Conservation (phyloP, 2,329 filamentous ascomycete species). For the Neofusicoccum parvum region DNA sequence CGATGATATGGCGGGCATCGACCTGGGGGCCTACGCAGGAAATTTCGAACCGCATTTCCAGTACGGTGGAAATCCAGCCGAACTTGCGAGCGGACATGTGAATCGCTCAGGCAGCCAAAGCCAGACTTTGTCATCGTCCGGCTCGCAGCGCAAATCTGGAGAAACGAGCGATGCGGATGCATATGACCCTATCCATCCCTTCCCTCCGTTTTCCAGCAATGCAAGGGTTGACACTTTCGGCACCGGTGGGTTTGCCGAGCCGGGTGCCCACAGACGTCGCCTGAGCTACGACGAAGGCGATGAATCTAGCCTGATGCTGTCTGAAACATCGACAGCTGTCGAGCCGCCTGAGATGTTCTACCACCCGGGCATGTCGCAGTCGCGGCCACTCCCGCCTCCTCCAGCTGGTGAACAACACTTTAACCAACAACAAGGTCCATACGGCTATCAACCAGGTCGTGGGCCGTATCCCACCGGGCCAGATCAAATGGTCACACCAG, state of each 20-base stretch:
- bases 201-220: slow-evolving; percentile 57
- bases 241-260: slow-evolving; percentile 84
- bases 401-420: slow-evolving; percentile 56
- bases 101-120: slow-evolving; percentile 32
- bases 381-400: slow-evolving; percentile 64
- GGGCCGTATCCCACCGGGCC: slow-evolving; percentile 33
- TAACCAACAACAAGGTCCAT: slow-evolving; percentile 60
- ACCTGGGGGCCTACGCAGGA: slow-evolving; percentile 74
- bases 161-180: slow-evolving; percentile 50
- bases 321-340: slow-evolving; percentile 40
- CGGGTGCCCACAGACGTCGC: slow-evolving; percentile 63
- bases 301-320: slow-evolving; percentile 59
- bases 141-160: slow-evolving; percentile 49
- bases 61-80: slow-evolving; percentile 58
- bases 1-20: slow-evolving; percentile 71
- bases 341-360: slow-evolving; percentile 92
- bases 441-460: slow-evolving; percentile 43
- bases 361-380: slow-evolving; percentile 71
- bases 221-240: slow-evolving; percentile 84
- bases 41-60: slow-evolving; percentile 66
- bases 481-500: slow-evolving; percentile 36
- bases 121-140: slow-evolving; percentile 46
- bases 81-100: slow-evolving; percentile 40
- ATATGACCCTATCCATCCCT: slow-evolving; percentile 57
- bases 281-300: slow-evolving; percentile 93